phyloP scores from a whole-genome alignment of 2,329 filamentous ascomycete genomes.

The Nemania sp. region DNA sequence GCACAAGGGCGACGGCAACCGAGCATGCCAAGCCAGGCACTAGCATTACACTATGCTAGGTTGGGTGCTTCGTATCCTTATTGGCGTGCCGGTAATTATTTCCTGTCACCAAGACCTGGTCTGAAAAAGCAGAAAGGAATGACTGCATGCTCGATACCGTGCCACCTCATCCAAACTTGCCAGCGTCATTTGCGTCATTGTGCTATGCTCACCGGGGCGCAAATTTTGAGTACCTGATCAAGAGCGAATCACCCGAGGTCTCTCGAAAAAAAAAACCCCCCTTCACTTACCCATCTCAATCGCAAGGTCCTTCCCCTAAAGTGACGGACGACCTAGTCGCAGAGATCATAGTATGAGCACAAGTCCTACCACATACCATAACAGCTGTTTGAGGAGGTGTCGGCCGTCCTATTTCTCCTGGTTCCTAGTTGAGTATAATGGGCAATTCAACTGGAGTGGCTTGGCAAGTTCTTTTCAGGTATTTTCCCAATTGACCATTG shows the following conservation, averaged over 20 bases:
- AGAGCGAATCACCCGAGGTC: neutral
- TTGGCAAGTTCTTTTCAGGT: no score
- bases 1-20: constrained; percentile 8
- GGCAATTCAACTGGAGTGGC: no score
- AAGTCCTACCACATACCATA: neutral
- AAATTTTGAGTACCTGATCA: neutral
- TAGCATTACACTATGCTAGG: neutral
- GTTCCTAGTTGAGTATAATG: no score
- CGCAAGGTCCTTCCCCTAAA: no score
- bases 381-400: neutral
- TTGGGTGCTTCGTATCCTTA: no score
- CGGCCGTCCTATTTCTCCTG: neutral
- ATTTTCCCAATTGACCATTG: no score
- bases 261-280: no score
- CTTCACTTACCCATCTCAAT: no score
- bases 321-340: no score
- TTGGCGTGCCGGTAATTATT: no score
- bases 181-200: neutral
- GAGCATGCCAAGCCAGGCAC: constrained; percentile 11
- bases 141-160: neutral
- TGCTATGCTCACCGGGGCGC: neutral
- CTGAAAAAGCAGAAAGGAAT: neutral
- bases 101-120: no score
- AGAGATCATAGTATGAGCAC: no score
- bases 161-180: neutral